phyloP scores from a whole-genome alignment of 345 rosid genomes.

The Hevea brasiliensis region DNA sequence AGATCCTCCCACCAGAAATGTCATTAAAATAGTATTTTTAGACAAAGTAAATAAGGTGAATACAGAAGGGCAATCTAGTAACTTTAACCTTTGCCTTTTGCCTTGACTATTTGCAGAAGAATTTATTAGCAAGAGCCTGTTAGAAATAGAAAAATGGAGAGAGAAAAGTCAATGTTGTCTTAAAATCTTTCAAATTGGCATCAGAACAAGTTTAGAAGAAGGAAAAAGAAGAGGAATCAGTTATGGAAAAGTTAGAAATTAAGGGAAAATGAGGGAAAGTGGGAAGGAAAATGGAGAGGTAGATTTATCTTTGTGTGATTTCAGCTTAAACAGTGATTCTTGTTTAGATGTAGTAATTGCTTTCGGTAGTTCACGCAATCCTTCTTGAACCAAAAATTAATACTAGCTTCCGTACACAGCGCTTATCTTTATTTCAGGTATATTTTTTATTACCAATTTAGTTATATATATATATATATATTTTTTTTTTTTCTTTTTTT shows the following conservation, averaged over 20 bases:
- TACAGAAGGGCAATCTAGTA: neutral
- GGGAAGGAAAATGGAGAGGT: conserved; percentile 10
- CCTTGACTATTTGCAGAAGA: neutral
- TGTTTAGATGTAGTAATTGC: neutral
- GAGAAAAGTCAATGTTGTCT: neutral
- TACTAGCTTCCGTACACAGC: neutral
- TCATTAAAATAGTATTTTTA: no score
- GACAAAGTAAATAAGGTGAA: neutral
- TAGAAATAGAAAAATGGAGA: neutral
- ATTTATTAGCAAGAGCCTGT: neutral
- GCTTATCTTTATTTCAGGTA: neutral
- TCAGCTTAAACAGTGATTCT: neutral
- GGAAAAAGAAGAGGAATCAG: neutral
- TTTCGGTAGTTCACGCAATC: neutral
- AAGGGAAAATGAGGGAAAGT: conserved; percentile 6
- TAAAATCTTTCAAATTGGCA: neutral
- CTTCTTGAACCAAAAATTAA: neutral
- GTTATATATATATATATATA: no score
- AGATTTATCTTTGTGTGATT: neutral
- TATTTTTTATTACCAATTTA: neutral
- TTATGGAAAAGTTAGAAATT: neutral
- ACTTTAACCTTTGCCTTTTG: neutral
- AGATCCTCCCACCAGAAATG: no score
- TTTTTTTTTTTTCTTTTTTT: neutral
- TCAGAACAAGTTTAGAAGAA: neutral